phyloP scores from a whole-genome alignment of 1,139 yeast genomes.

The Yamadazyma kanchanaburiensis region DNA sequence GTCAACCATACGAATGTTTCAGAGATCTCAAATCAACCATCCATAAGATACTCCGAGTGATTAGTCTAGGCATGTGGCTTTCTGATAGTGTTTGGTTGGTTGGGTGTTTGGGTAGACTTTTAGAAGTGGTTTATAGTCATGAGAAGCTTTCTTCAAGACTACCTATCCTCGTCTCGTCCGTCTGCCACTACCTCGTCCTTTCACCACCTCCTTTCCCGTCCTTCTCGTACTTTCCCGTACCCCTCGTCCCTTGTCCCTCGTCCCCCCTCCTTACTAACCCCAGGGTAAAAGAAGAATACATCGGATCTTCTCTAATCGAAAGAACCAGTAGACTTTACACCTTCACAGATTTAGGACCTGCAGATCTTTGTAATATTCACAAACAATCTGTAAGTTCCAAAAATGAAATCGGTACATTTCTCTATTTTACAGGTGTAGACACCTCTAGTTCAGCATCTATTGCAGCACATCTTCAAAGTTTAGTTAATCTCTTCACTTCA shows the following conservation, averaged over 20 bases:
- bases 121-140: no score
- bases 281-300: constrained; percentile 47
- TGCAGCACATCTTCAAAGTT: constrained; percentile 71
- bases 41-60: no score
- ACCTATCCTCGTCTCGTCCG: no score
- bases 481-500: constrained; percentile 67
- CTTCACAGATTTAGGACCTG: constrained; percentile 71
- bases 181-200: neutral
- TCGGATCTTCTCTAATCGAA: constrained; percentile 49
- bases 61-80: no score
- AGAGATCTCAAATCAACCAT: no score
- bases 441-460: constrained; percentile 56
- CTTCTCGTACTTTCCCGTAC: neutral
- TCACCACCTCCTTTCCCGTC: neutral
- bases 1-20: no score
- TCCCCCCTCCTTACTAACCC: constrained; percentile 12
- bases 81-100: no score
- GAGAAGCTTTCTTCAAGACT: no score
- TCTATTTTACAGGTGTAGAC: constrained; percentile 57
- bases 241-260: neutral
- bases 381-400: constrained; percentile 43
- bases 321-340: constrained; percentile 49
- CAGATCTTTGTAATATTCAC: constrained; percentile 78
- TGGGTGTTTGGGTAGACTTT: no score
- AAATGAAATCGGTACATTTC: constrained; percentile 48